Conservation (phyloP, 495 filamentous ascomycete species). For the Xylaria acuta region DNA sequence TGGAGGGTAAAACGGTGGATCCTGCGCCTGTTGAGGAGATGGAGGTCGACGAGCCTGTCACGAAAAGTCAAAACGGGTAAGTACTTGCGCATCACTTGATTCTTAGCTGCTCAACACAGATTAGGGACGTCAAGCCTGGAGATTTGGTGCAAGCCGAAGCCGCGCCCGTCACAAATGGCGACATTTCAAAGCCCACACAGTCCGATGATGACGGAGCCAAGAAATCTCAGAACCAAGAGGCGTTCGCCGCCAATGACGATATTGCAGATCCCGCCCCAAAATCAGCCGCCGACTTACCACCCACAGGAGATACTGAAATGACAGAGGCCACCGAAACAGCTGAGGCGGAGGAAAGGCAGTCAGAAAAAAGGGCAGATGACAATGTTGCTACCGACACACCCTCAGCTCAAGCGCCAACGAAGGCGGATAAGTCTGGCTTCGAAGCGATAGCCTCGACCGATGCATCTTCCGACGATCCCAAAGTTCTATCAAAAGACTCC, state of each 20-base stretch:
- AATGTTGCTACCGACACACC: neutral
- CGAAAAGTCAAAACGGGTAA: conserved; percentile 32
- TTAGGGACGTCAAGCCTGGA: conserved; percentile 36
- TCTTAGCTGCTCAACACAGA: conserved; percentile 20
- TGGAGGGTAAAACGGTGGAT: conserved; percentile 27
- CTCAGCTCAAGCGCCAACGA: neutral
- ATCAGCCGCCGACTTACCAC: conserved; percentile 20
- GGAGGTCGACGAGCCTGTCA: conserved; percentile 26
- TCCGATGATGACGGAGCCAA: conserved; percentile 26
- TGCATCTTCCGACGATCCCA: conserved; percentile 15
- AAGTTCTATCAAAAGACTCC: conserved; percentile 18
- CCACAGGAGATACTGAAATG: conserved; percentile 38
- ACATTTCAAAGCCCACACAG: conserved; percentile 27
- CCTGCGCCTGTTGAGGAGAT: conserved; percentile 27
- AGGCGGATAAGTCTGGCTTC: conserved; percentile 18
- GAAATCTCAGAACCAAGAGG: conserved; percentile 29
- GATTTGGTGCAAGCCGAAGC: conserved; percentile 37
- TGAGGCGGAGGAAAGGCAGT: conserved; percentile 15
- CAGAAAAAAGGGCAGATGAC: conserved; percentile 2
- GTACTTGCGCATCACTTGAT: conserved; percentile 24
- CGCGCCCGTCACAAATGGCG: conserved; percentile 34
- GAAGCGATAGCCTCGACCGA: conserved; percentile 23
- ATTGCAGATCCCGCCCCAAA: conserved; percentile 27
- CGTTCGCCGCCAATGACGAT: conserved; percentile 28
- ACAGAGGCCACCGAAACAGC: conserved; percentile 36